Evolutionary conservation across 257 asterid species (phyloP).

Genomic region (Primulina tabacum): DNA sequence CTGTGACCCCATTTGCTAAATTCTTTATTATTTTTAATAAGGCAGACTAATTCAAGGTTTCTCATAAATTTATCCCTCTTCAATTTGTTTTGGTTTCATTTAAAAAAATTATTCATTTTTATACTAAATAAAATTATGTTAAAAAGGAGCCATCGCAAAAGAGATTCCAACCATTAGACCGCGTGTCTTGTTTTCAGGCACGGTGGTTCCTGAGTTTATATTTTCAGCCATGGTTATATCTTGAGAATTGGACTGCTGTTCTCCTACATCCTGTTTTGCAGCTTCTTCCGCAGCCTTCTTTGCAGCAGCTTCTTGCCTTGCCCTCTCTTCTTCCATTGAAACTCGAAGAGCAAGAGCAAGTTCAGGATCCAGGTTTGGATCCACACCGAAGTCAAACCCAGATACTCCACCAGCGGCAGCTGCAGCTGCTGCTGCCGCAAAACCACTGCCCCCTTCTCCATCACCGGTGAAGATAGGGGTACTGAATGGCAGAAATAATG

Average conservation of each 20-base stretch:
- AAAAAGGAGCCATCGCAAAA: conserved; percentile 17
- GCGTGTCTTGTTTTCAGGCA: conserved; percentile 62
- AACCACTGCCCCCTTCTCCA: conserved; percentile 95
- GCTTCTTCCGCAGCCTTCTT: conserved; percentile 91
- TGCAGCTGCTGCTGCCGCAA: conserved; percentile 84
- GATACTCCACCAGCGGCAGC: conserved; percentile 71
- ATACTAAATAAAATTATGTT: conserved; percentile 10
- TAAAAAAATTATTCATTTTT: conserved; percentile 7
- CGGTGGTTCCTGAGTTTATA: conserved; percentile 54
- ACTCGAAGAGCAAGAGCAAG: conserved; percentile 99
- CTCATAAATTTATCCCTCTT: conserved; percentile 5
- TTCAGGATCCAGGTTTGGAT: conserved; percentile 99
- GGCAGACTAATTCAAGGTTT: neutral
- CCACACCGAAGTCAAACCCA: conserved; percentile 96
- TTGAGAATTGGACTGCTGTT: conserved; percentile 58
- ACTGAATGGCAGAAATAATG: conserved; percentile 32
- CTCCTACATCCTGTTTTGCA: conserved; percentile 68
- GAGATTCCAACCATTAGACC: conserved; percentile 54
- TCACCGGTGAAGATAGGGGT: conserved; percentile 95
- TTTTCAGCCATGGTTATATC: conserved; percentile 81
- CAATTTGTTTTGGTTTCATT: neutral
- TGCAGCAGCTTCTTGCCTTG: conserved; percentile 99
- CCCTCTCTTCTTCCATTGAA: conserved; percentile 99
- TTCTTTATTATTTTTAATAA: neutral
- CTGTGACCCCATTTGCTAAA: neutral